Evolutionary conservation across 164 flowering plant genomes (phyloP).

Genomic region (Piper longum): DNA sequence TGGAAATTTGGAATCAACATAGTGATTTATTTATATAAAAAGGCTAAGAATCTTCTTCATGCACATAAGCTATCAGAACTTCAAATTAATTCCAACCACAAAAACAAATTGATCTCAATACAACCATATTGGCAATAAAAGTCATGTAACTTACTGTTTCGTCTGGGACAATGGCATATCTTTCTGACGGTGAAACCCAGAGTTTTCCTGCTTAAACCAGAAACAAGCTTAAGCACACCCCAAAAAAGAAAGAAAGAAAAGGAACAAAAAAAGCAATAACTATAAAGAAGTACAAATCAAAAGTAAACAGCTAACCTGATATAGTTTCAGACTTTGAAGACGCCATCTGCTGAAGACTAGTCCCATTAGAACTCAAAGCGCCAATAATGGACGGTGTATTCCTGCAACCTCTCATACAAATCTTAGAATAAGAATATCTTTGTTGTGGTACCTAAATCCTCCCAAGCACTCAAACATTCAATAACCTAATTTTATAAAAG

Average conservation of each 20-base stretch:
- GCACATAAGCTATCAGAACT: not conserved
- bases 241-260: not conserved
- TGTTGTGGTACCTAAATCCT: not conserved
- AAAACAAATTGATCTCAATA: not conserved
- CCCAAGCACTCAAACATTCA: not conserved
- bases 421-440: not conserved
- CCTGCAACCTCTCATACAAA: conserved; percentile 21
- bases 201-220: conserved; percentile 37
- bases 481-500: no score
- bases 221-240: not conserved
- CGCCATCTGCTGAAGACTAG: conserved; percentile 48
- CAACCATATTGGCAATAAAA: not conserved
- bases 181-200: conserved; percentile 61
- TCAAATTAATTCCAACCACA: not conserved
- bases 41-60: not conserved
- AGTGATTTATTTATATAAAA: not conserved
- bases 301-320: conserved; percentile 30
- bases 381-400: conserved; percentile 67
- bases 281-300: not conserved
- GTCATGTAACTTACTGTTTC: conserved; percentile 45
- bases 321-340: conserved; percentile 44
- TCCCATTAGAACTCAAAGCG: conserved; percentile 72
- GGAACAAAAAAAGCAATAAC: not conserved
- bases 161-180: conserved; percentile 95
- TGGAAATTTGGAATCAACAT: not conserved